Evolutionary conservation across 2,329 filamentous ascomycete species (phyloP), one percentile per base, ranked within the genome.

Genomic region (Exophiala oligosperma): DNA sequence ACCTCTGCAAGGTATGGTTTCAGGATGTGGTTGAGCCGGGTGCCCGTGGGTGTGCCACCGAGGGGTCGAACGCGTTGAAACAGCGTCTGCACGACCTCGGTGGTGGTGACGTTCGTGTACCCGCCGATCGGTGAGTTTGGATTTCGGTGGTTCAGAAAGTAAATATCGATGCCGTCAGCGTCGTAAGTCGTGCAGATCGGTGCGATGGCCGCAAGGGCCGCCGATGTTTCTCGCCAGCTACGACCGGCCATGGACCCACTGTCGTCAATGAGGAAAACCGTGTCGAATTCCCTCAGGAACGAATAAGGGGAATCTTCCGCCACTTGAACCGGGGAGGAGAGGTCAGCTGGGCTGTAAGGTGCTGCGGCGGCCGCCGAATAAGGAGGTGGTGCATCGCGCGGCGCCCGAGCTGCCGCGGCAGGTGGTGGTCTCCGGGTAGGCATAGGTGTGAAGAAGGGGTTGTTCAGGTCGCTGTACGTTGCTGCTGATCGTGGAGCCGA

Each of bases 181-280:
- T 97, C 93, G 72, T 90, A 86, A 3, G 78, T 72, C 1, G 90
- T 90, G 75, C 92, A 95, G 68, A 96, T 88, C 0, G 91, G 91
- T 0, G 91, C 83, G 68, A 97, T 92, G 49, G 84, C 80, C 32
- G 81, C 76, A 1, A 97, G 82, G 1, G 89, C 90, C 7, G 81
- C 77, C 26, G 81, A 76, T 0, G 90, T 90, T 72, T 97, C 90
- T 11, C 76, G 73, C 93, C 93, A 97, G 23, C 81, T 82, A n/a
- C 77, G 70, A 14, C 88, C 90, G 1, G 79, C 77, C 93, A 97
- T 97, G 66, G 88, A 92, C 4, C 85, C 84, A n/a, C 88, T 92
- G 77, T 97, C 93, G 70, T 97, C 93, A 69, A 97, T 91, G 1
- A 97, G 76, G 71, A 97, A 92, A 56, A 93, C 76, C 32, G 92